These are phyloP conservation scores for Apiospora marii DNA, from an alignment of 2,329 filamentous ascomycete genomes.

Conservation along the genomic window DNA sequence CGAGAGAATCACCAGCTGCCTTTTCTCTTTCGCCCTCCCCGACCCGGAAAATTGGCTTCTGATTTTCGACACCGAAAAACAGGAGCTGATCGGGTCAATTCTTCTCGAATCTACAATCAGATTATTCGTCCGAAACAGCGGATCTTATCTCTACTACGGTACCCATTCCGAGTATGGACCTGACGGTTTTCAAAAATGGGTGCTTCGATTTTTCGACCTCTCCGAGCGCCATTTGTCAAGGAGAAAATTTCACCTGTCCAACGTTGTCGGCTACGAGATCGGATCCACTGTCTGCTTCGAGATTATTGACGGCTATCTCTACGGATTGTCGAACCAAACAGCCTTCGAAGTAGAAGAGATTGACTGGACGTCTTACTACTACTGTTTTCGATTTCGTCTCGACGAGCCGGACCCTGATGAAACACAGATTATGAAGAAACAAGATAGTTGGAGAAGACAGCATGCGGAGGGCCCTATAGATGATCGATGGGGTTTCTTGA, in stretches of 20 bases:
- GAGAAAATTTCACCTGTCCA: conserved; percentile 58
- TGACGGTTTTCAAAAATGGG: conserved; percentile 69
- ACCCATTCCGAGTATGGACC: conserved; percentile 63
- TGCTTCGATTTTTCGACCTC: conserved; percentile 62
- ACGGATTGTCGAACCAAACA: conserved; percentile 73
- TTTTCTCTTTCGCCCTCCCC: conserved; percentile 55
- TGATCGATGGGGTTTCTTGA: conserved; percentile 75
- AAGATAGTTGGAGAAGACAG: conserved; percentile 68
- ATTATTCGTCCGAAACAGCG: conserved; percentile 73
- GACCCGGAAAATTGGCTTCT: conserved; percentile 59
- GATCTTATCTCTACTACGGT: conserved; percentile 69
- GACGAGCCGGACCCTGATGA: conserved; percentile 48
- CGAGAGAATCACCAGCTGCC: conserved; percentile 63
- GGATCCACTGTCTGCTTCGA: conserved; percentile 76
- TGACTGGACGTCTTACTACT: conserved; percentile 75
- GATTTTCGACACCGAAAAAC: conserved; percentile 52
- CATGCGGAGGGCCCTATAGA: conserved; percentile 76
- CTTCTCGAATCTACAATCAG: conserved; percentile 57
- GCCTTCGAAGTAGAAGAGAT: conserved; percentile 68
- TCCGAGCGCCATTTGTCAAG: conserved; percentile 47
- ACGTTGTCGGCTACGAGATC: conserved; percentile 70
- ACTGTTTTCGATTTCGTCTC: conserved; percentile 70
- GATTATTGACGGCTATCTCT: conserved; percentile 70
- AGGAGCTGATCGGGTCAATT: conserved; percentile 50
- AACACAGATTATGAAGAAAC: conserved; percentile 52